These are phyloP conservation scores for Fusarium decemcellulare DNA, from an alignment of 2,329 filamentous ascomycete genomes.

Conservation along the genomic window DNA sequence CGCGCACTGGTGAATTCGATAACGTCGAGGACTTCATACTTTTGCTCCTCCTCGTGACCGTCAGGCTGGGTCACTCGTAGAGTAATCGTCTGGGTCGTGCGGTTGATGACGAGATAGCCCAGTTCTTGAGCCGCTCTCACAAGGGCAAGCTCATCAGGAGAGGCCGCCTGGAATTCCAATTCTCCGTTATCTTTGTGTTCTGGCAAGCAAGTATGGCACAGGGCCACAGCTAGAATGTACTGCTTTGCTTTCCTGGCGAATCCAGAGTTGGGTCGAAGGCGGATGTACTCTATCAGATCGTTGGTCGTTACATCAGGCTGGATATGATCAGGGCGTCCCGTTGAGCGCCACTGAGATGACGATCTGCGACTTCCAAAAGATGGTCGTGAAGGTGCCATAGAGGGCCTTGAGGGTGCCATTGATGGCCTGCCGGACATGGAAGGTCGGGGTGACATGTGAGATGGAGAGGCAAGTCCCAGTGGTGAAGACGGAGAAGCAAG, in stretches of 20 bases:
- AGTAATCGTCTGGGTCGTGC: slow-evolving; percentile 78
- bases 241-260: slow-evolving; percentile 86
- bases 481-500: slow-evolving; percentile 47
- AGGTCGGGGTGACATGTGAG: slow-evolving; percentile 45
- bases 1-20: slow-evolving; percentile 92
- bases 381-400: slow-evolving; percentile 47
- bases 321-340: slow-evolving; percentile 61
- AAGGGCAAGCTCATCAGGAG: slow-evolving; percentile 90
- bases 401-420: slow-evolving; percentile 45
- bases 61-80: slow-evolving; percentile 58
- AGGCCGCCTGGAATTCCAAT: slow-evolving; percentile 88
- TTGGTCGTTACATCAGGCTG: slow-evolving; percentile 75
- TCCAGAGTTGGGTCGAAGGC: slow-evolving; percentile 78
- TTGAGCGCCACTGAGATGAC: slow-evolving; percentile 66
- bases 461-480: slow-evolving; percentile 45
- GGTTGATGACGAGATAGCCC: slow-evolving; percentile 82
- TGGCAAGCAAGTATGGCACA: slow-evolving; percentile 93
- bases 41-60: slow-evolving; percentile 65
- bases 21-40: slow-evolving; percentile 86
- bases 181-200: slow-evolving; percentile 78
- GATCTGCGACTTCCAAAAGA: slow-evolving; percentile 57
- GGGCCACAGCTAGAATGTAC: slow-evolving; percentile 85
- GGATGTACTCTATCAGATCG: slow-evolving; percentile 85
- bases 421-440: slow-evolving; percentile 44
- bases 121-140: slow-evolving; percentile 89